Conservation (phyloP, 176 grass and related monocot genomes). For the Chrysopogon serrulatus region DNA sequence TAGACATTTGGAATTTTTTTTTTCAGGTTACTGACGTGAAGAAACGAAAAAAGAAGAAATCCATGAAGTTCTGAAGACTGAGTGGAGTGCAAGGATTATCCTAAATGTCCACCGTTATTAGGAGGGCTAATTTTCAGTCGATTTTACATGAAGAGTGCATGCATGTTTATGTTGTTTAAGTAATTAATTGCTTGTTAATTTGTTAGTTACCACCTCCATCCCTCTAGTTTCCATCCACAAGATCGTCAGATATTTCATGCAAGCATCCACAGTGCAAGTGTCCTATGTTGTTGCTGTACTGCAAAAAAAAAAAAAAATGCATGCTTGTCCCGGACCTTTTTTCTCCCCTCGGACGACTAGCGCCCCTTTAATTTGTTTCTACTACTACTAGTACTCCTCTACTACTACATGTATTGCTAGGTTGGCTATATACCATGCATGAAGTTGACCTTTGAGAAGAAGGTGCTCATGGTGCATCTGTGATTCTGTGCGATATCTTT, state of each 20-base stretch:
- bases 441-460: constrained; percentile 29
- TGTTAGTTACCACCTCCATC: background rate
- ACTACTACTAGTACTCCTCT: too few relatives aligned
- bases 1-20: background rate
- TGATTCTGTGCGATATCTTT: background rate
- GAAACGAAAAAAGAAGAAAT: background rate
- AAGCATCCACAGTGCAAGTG: background rate
- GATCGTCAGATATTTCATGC: constrained; percentile 7
- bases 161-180: background rate
- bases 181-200: background rate
- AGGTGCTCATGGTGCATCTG: background rate
- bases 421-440: background rate
- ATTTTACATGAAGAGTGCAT: constrained; percentile 26
- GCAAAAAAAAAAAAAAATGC: background rate
- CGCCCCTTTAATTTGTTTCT: background rate
- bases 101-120: constrained; percentile 8
- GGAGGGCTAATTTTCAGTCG: constrained; percentile 5
- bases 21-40: constrained; percentile 25
- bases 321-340: constrained; percentile 18
- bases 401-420: background rate
- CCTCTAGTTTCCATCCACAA: background rate
- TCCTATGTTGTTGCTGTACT: background rate
- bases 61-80: background rate
- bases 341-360: constrained; percentile 1
- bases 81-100: background rate